These are phyloP conservation scores for Acorus gramineus DNA, from an alignment of 106 monocot genomes.

Conservation along the genomic window DNA sequence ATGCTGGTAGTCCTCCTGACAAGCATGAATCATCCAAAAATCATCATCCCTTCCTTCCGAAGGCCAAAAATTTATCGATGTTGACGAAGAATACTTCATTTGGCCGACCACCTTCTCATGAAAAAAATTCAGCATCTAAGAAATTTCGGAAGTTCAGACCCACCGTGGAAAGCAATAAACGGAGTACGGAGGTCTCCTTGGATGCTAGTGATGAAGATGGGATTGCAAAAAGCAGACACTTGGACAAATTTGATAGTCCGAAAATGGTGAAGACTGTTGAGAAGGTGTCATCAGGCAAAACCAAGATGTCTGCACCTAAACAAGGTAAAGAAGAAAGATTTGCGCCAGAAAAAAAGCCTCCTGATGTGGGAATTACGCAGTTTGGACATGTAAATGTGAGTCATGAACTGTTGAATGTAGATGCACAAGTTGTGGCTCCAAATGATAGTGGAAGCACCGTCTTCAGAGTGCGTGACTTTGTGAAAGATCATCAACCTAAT, in stretches of 20 bases:
- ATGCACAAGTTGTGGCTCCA: background rate
- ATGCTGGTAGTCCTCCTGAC: background rate
- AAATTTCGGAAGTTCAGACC: constrained; percentile 40
- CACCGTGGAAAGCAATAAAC: constrained; percentile 9
- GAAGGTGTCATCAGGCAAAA: background rate
- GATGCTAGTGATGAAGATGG: constrained; percentile 1
- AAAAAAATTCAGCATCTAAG: constrained; percentile 5
- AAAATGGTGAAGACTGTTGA: constrained; percentile 2
- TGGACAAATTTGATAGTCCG: background rate
- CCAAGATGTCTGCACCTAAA: background rate
- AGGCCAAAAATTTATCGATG: background rate
- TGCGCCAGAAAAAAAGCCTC: background rate
- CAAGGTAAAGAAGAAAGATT: background rate
- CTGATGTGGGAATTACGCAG: background rate
- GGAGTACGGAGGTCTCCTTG: background rate
- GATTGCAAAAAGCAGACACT: constrained; percentile 3
- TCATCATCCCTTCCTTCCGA: background rate
- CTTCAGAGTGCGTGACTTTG: too few species aligned
- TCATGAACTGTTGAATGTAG: background rate
- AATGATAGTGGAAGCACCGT: background rate
- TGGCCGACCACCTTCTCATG: constrained; percentile 5
- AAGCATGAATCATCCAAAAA: background rate
- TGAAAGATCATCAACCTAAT: constrained; percentile 1
- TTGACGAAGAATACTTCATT: constrained; percentile 8
- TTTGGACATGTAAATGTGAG: constrained; percentile 2